phyloP scores from a whole-genome alignment of 345 rosid genomes.

The Eucalyptus viminalis region DNA sequence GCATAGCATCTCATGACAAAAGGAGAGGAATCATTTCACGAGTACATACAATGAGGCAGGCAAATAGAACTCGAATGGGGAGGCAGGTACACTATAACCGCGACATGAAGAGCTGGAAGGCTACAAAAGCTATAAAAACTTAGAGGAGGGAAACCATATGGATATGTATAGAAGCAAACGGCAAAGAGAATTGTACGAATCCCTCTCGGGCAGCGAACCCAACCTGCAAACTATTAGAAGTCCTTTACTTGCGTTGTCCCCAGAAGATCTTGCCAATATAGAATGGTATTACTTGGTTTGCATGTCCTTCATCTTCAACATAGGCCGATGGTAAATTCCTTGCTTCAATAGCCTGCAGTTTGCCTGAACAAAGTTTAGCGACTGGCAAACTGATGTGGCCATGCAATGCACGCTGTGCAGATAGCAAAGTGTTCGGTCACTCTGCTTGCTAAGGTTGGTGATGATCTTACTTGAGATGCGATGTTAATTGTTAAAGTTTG shows the following conservation, averaged over 20 bases:
- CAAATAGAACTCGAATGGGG: slow-evolving; percentile 51
- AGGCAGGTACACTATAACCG: slow-evolving; percentile 84
- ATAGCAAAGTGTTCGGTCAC: slow-evolving; percentile 77
- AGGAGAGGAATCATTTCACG: no score
- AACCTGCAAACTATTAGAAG: slow-evolving; percentile 37
- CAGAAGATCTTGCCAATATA: slow-evolving; percentile 69
- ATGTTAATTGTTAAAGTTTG: neutral
- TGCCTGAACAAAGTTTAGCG: slow-evolving; percentile 71
- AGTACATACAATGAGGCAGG: no score
- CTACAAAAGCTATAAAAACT: slow-evolving; percentile 59
- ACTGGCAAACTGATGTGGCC: slow-evolving; percentile 60
- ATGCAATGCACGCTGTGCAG: slow-evolving; percentile 70
- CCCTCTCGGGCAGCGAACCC: slow-evolving; percentile 50
- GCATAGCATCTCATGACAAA: no score
- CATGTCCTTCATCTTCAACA: slow-evolving; percentile 81
- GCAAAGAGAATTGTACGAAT: slow-evolving; percentile 58
- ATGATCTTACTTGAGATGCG: neutral
- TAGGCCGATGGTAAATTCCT: slow-evolving; percentile 63
- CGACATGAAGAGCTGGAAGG: slow-evolving; percentile 80
- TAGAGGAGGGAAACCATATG: slow-evolving; percentile 29
- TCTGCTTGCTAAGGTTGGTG: slow-evolving; percentile 71
- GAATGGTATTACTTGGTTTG: slow-evolving; percentile 95
- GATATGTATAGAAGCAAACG: slow-evolving; percentile 82
- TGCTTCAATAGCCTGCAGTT: slow-evolving; percentile 11
- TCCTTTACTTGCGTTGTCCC: slow-evolving; percentile 73